Conservation (phyloP, 345 rosid species). For the Passiflora organensis region DNA sequence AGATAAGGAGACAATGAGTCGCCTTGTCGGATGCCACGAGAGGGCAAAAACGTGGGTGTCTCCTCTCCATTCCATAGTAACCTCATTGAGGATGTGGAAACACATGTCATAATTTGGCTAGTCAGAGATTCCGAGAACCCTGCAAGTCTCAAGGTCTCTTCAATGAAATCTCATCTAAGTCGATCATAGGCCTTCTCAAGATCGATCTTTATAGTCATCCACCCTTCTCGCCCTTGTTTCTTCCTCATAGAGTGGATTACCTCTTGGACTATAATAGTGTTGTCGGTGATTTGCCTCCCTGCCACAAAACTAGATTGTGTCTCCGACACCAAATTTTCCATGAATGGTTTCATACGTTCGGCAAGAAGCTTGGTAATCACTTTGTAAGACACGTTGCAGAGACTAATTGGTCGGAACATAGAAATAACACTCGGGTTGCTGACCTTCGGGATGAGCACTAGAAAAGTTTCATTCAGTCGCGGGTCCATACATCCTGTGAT, state of each 20-base stretch:
- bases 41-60: not conserved
- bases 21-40: not conserved
- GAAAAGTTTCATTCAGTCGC: too few species aligned
- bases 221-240: not conserved
- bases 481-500: too few species aligned
- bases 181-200: not conserved
- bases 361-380: too few species aligned
- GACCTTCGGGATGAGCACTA: too few species aligned
- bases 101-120: not conserved
- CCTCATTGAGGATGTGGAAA: not conserved
- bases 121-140: not conserved
- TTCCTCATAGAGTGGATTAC: not conserved
- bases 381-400: too few species aligned
- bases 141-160: not conserved
- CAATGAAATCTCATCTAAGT: not conserved
- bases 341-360: too few species aligned
- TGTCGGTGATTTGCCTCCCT: not conserved
- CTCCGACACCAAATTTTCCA: not conserved
- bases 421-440: too few species aligned
- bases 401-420: too few species aligned
- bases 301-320: not conserved
- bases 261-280: not conserved
- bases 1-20: not conserved
- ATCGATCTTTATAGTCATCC: not conserved
- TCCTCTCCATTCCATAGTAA: not conserved